Percentiles rank a stretch among this genome's conserved stretches.
phyloP scores from a whole-genome alignment of 306 rosid species.

The Prunus fruticosa region DNA sequence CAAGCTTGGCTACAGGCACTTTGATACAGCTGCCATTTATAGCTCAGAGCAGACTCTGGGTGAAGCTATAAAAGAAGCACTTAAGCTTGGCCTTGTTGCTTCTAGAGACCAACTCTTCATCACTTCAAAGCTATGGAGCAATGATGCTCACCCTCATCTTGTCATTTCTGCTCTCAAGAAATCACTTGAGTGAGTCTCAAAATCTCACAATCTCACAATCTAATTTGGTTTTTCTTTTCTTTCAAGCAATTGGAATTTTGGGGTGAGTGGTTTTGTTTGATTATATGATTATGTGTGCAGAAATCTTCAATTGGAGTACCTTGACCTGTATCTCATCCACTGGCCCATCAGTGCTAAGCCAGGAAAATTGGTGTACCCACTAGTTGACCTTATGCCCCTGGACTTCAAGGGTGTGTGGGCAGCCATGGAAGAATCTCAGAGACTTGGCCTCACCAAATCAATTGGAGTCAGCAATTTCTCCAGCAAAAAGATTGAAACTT shows the following conservation, averaged over 20 bases:
- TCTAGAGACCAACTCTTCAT: slow-evolving; percentile 22
- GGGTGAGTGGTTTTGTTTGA: neutral
- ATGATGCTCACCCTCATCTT: slow-evolving; percentile 20
- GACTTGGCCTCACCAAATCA: slow-evolving; percentile 30
- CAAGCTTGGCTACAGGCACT: slow-evolving; percentile 28
- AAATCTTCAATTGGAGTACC: slow-evolving; percentile 23
- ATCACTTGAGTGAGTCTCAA: slow-evolving; percentile 11
- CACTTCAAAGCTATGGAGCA: slow-evolving; percentile 25
- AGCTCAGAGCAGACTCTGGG: slow-evolving; percentile 28
- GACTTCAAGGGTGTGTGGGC: slow-evolving; percentile 28
- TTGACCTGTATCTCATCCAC: slow-evolving; percentile 32
- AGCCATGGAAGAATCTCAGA: slow-evolving; percentile 33
- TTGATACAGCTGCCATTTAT: slow-evolving; percentile 22
- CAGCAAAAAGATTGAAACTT: slow-evolving; percentile 20
- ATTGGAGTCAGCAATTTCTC: slow-evolving; percentile 41
- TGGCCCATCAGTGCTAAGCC: slow-evolving; percentile 28
- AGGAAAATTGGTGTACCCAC: neutral
- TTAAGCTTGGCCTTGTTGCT: slow-evolving; percentile 13
- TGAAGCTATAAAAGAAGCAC: slow-evolving; percentile 23
- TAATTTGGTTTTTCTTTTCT: neutral
- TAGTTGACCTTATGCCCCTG: slow-evolving; percentile 23
- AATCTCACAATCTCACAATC: neutral
- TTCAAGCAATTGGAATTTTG: neutral
- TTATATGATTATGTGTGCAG: neutral
- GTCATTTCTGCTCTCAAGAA: slow-evolving; percentile 21